These are phyloP conservation scores for Thermoascus crustaceus DNA, from an alignment of 2,329 filamentous ascomycete genomes.

Conservation along the genomic window DNA sequence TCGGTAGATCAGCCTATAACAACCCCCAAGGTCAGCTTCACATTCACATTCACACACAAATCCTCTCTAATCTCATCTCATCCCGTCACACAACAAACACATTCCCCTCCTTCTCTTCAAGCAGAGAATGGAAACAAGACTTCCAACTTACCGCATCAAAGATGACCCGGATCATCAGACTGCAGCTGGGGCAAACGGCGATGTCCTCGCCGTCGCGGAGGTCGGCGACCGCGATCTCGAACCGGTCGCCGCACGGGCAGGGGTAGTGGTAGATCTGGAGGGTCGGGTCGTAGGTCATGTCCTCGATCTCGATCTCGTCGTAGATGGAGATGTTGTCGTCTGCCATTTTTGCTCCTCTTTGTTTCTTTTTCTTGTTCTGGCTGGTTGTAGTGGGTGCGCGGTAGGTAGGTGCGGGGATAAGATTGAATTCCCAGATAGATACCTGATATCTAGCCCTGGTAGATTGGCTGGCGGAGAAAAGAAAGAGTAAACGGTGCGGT, in stretches of 20 bases:
- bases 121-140: conserved; percentile 5
- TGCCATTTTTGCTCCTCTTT: conserved; percentile 47
- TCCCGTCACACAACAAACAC: too few relatives aligned
- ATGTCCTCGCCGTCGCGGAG: conserved; percentile 85
- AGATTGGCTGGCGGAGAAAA: too few relatives aligned
- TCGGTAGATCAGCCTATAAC: conserved; percentile 44
- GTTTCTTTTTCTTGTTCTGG: conserved; percentile 3
- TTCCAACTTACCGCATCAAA: conserved; percentile 64
- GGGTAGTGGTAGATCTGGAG: conserved; percentile 92
- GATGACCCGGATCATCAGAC: conserved; percentile 90
- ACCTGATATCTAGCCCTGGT: too few relatives aligned
- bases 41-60: too few relatives aligned
- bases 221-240: conserved; percentile 81
- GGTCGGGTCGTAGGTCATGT: conserved; percentile 82
- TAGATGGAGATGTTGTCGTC: conserved; percentile 68
- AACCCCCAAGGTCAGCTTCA: neutral
- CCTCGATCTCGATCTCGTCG: conserved; percentile 97
- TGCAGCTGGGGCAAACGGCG: conserved; percentile 95
- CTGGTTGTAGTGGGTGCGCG: conserved; percentile 1
- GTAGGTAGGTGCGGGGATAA: neutral
- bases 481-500: neutral
- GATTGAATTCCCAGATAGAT: too few relatives aligned
- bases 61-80: too few relatives aligned
- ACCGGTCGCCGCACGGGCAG: conserved; percentile 93
- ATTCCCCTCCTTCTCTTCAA: too few relatives aligned